These are phyloP conservation scores for Trichoderma atrobrunneum DNA, from an alignment of 2,329 filamentous ascomycete genomes.

Conservation along the genomic window DNA sequence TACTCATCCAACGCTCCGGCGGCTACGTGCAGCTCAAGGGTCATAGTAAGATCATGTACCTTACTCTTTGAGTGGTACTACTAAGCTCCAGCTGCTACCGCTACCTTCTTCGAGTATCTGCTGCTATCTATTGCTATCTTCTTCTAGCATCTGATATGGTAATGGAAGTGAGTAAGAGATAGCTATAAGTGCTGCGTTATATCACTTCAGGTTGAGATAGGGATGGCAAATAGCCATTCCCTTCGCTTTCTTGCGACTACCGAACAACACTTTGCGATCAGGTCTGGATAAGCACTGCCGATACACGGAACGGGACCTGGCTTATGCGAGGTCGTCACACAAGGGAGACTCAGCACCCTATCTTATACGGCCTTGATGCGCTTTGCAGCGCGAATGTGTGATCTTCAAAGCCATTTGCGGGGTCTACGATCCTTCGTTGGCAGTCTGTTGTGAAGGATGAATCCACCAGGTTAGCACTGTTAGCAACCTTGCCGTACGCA, in stretches of 20 bases:
- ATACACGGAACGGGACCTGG: neutral
- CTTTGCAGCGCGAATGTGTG: neutral
- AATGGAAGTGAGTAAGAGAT: neutral
- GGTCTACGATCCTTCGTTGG: conserved; percentile 1
- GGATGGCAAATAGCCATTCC: neutral
- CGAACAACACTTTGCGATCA: neutral
- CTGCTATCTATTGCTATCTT: neutral
- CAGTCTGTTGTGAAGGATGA: neutral
- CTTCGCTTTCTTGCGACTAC: neutral
- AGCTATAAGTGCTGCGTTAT: neutral
- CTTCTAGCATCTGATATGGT: neutral
- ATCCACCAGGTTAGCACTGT: neutral
- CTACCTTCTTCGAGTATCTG: neutral
- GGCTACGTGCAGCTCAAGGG: neutral
- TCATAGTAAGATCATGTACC: neutral
- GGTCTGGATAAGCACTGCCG: neutral
- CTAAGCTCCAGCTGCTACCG: neutral
- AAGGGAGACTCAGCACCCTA: neutral
- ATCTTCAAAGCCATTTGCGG: neutral
- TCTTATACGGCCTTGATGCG: neutral
- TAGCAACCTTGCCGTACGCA: neutral
- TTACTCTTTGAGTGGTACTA: neutral
- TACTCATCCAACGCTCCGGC: neutral
- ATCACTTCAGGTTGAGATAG: neutral
- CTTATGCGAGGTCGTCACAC: neutral